Conservation (phyloP, 306 rosid species). For the Citrullus mucosospermus region DNA sequence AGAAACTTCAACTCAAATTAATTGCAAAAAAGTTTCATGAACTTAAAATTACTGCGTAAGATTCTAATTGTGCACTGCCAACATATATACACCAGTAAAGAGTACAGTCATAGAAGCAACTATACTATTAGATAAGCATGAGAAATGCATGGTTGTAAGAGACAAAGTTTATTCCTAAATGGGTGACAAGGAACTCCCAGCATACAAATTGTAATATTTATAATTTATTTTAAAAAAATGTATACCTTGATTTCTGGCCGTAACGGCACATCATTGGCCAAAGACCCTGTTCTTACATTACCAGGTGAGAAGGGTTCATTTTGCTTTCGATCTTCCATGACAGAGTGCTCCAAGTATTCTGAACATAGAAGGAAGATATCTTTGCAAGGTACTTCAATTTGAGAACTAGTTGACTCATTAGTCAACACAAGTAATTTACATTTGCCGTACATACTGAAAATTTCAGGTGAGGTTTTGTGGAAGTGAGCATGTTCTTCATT, state of each 20-base stretch:
- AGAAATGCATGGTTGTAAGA: not conserved
- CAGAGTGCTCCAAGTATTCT: constrained; percentile 34
- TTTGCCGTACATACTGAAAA: constrained; percentile 19
- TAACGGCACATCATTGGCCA: constrained; percentile 19
- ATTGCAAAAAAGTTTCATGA: not conserved
- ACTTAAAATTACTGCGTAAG: not conserved
- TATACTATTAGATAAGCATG: not conserved
- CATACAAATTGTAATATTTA: not conserved
- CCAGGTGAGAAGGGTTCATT: constrained; percentile 22
- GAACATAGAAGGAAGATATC: constrained; percentile 46
- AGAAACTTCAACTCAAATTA: not conserved
- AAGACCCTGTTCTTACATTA: constrained; percentile 21
- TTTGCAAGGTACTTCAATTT: constrained; percentile 58
- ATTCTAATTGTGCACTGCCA: not conserved
- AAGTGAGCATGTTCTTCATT: constrained; percentile 23
- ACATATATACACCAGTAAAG: not conserved
- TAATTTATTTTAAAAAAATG: not conserved
- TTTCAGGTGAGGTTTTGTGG: constrained; percentile 21
- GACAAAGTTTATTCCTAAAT: not conserved
- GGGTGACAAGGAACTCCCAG: not conserved
- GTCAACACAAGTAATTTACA: constrained; percentile 59
- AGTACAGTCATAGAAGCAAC: not conserved
- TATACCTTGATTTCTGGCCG: constrained; percentile 39
- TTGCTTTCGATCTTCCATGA: constrained; percentile 29
- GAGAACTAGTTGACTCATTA: constrained; percentile 60